Conservation (phyloP, 257 asterid species). For the Nicotiana tabacum region DNA sequence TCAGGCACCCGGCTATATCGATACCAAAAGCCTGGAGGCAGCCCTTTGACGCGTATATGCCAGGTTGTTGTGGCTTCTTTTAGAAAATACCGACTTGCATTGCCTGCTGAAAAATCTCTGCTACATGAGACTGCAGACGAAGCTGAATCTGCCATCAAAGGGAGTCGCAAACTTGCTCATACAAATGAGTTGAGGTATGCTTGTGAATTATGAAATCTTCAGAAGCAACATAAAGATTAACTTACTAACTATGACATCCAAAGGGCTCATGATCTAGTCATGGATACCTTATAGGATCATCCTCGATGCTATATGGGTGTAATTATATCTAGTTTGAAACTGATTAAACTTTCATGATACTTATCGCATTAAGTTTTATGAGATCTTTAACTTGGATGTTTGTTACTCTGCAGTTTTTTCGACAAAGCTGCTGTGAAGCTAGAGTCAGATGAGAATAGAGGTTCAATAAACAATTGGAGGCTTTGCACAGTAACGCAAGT, state of each 20-base stretch:
- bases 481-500: constrained; percentile 22
- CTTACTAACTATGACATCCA: not conserved
- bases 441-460: constrained; percentile 16
- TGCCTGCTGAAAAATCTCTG: constrained; percentile 22
- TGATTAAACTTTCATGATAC: not conserved
- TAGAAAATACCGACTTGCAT: constrained; percentile 11
- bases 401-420: constrained; percentile 22
- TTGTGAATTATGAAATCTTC: not conserved
- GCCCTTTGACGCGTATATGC: constrained; percentile 33
- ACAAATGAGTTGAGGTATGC: constrained; percentile 24
- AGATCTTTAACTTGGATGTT: not conserved
- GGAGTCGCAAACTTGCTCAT: constrained; percentile 38
- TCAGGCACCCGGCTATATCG: constrained; percentile 27
- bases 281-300: too few relatives aligned
- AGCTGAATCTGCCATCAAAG: constrained; percentile 25
- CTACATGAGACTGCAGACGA: constrained; percentile 18
- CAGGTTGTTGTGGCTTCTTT: constrained; percentile 35
- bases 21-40: constrained; percentile 40
- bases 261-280: too few relatives aligned
- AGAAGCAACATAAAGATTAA: not conserved
- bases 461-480: constrained; percentile 18
- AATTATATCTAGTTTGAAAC: not conserved
- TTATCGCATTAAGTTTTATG: not conserved
- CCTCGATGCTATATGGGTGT: too few relatives aligned
- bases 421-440: constrained; percentile 36